A percentile compares a stretch with the other conserved stretches of the same genome.
These are phyloP conservation scores for Panicum virgatum DNA, from an alignment of 202 grass and related monocot genomes.

Conservation along the genomic window DNA sequence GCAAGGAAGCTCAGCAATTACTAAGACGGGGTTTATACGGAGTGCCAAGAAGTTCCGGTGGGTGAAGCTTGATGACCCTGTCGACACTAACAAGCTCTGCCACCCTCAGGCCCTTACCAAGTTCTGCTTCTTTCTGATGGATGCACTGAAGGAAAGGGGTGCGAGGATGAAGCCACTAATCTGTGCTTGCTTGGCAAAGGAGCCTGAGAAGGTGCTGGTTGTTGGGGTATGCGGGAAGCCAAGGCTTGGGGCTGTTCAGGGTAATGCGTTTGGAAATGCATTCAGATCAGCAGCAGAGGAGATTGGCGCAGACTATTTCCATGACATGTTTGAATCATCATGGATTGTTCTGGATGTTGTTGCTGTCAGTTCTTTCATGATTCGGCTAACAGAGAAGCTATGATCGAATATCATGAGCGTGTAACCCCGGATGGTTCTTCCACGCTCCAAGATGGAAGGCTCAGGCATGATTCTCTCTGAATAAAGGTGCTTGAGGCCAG, in stretches of 20 bases:
- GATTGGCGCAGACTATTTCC: conserved; percentile 66
- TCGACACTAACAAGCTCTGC: conserved; percentile 69
- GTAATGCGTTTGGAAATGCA: conserved; percentile 79
- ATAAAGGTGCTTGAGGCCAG: conserved; percentile 25
- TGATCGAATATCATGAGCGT: conserved; percentile 33
- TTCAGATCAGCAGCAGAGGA: conserved; percentile 54
- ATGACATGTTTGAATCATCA: conserved; percentile 94
- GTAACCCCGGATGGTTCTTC: conserved; percentile 18
- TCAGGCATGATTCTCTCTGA: conserved; percentile 26
- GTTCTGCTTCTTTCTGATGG: conserved; percentile 90
- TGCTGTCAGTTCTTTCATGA: conserved; percentile 55
- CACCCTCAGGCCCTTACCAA: conserved; percentile 90
- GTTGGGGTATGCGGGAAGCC: conserved; percentile 87
- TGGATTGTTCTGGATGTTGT: conserved; percentile 71
- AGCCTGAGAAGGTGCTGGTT: conserved; percentile 69
- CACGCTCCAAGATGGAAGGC: conserved; percentile 17
- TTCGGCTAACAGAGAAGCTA: conserved; percentile 78
- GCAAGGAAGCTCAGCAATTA: conserved; percentile 86
- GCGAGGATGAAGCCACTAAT: conserved; percentile 86
- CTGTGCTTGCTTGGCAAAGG: conserved; percentile 71
- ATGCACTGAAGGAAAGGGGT: conserved; percentile 86
- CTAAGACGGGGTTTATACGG: conserved; percentile 78
- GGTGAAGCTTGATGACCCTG: conserved; percentile 92
- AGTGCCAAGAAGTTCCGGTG: conserved; percentile 87
- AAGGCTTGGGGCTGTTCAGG: conserved; percentile 79